These are phyloP conservation scores for Kwoniella shivajii DNA, from an alignment of 1,284 basidiomycete species.

Conservation along the genomic window DNA sequence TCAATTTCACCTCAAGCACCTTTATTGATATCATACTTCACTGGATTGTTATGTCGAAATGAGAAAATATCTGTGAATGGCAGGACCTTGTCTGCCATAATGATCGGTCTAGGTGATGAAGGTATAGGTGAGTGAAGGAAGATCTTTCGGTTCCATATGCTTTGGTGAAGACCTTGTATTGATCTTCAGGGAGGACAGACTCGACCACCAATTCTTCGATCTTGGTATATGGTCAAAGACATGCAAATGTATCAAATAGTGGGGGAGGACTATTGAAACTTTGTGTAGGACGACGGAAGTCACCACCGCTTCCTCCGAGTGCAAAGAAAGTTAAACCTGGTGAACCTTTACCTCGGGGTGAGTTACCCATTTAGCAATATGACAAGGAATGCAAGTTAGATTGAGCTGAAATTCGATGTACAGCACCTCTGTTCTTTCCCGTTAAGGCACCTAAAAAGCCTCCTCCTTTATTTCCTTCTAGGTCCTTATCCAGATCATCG, in stretches of 20 bases:
- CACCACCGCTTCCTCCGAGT: constrained; percentile 26
- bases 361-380: constrained; percentile 5
- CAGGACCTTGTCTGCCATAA: constrained; percentile 38
- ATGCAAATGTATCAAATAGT: neutral
- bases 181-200: constrained; percentile 11
- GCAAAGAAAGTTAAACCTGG: constrained; percentile 49
- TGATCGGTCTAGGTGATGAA: constrained; percentile 51
- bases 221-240: constrained; percentile 39
- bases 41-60: constrained; percentile 37
- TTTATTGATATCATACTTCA: constrained; percentile 44
- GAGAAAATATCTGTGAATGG: constrained; percentile 32
- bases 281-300: constrained; percentile 37
- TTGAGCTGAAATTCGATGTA: neutral
- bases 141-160: too few species aligned
- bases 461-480: constrained; percentile 35
- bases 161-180: neutral
- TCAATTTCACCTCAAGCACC: constrained; percentile 39
- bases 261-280: constrained; percentile 23
- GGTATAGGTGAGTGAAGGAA: constrained; percentile 32
- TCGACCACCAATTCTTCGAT: constrained; percentile 30
- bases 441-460: constrained; percentile 31
- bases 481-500: constrained; percentile 33
- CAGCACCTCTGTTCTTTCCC: constrained; percentile 43
- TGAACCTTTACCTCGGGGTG: constrained; percentile 52
- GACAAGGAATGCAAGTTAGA: too few species aligned